Conservation (phyloP, 345 rosid genomes). For the Sisymbrium irio region DNA sequence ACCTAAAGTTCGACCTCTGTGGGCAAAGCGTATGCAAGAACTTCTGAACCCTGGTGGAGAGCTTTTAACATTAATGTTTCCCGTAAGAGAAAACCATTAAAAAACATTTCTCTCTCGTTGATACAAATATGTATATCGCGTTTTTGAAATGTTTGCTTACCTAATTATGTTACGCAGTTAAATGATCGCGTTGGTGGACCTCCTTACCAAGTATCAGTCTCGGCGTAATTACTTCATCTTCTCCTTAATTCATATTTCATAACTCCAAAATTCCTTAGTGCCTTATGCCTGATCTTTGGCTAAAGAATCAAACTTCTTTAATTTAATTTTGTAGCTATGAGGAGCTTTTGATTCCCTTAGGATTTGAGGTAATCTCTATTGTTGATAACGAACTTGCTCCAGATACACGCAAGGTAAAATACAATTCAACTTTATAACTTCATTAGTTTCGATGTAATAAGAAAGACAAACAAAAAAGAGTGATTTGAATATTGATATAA, state of each 20-base stretch:
- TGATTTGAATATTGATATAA: not conserved
- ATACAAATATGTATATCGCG: not conserved
- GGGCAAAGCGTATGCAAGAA: constrained; percentile 54
- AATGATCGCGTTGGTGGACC: constrained; percentile 4
- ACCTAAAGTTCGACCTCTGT: constrained; percentile 52
- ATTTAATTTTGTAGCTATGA: constrained; percentile 21
- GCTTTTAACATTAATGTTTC: constrained; percentile 74
- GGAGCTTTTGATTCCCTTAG: constrained; percentile 27
- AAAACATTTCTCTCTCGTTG: not conserved
- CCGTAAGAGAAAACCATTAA: constrained; percentile 35
- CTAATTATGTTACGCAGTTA: constrained; percentile 17
- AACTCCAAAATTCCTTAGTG: not conserved
- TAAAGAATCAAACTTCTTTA: not conserved
- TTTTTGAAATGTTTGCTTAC: not conserved
- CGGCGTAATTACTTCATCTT: constrained; percentile 41
- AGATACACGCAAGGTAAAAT: constrained; percentile 54
- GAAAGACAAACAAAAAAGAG: not conserved
- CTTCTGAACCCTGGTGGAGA: constrained; percentile 67
- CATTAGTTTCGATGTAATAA: not conserved
- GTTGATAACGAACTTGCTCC: constrained; percentile 31
- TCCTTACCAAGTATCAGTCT: constrained; percentile 29
- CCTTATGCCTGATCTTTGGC: not conserved
- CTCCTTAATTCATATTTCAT: not conserved
- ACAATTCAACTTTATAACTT: constrained; percentile 3
- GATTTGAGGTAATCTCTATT: constrained; percentile 19